Percentiles rank a stretch among this genome's conserved stretches.
These are phyloP conservation scores for Penicillium robsamsonii DNA, from an alignment of 495 filamentous ascomycete genomes.

Conservation along the genomic window DNA sequence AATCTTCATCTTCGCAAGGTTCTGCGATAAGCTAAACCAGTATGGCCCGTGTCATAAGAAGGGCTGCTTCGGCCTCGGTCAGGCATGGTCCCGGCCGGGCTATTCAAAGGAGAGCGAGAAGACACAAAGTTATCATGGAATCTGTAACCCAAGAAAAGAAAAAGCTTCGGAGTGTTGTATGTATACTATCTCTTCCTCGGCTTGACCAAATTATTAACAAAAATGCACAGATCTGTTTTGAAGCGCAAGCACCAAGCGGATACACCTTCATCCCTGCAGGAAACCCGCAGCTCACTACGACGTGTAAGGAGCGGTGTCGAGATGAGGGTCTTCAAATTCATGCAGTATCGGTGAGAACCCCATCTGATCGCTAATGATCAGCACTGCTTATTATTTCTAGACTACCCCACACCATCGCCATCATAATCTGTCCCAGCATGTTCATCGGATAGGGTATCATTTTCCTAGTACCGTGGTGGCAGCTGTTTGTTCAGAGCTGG, in stretches of 20 bases:
- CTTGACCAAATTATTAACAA: constrained; percentile 22
- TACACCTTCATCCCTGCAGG: constrained; percentile 84
- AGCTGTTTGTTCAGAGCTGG: constrained; percentile 49
- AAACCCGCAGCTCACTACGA: constrained; percentile 67
- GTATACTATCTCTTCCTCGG: constrained; percentile 26
- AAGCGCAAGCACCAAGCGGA: constrained; percentile 63
- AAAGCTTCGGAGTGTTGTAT: constrained; percentile 55
- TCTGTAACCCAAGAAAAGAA: constrained; percentile 59
- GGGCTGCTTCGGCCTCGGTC: constrained; percentile 32
- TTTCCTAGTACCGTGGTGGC: constrained; percentile 59
- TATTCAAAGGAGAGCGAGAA: constrained; percentile 38
- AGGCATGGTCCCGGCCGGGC: constrained; percentile 36
- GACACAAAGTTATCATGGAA: constrained; percentile 60
- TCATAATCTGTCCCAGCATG: constrained; percentile 59
- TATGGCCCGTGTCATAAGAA: constrained; percentile 43
- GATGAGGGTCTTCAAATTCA: constrained; percentile 64
- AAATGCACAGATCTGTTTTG: constrained; percentile 44
- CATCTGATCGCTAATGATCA: not conserved
- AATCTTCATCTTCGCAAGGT: not conserved
- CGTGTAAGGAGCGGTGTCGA: constrained; percentile 78
- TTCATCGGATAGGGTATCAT: constrained; percentile 80
- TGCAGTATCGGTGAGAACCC: constrained; percentile 67
- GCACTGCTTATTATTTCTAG: constrained; percentile 27
- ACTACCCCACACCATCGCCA: constrained; percentile 47
- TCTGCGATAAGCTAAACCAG: constrained; percentile 18